Evolutionary conservation across 78 protist genomes (phyloP).

Genomic region (Dictyostelium purpureum): DNA sequence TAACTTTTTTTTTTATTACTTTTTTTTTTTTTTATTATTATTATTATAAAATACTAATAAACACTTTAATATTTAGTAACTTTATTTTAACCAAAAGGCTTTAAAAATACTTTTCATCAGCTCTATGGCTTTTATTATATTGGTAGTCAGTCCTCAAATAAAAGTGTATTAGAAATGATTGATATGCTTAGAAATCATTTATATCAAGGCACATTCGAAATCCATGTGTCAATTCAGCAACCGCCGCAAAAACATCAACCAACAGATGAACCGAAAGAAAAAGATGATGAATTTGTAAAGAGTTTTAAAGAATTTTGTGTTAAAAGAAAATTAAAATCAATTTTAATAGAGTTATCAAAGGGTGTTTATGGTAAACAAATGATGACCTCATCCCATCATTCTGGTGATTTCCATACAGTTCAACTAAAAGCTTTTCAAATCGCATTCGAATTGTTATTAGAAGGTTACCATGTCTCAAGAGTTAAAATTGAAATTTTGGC

Average conservation of each 20-base stretch:
- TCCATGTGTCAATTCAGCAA: conserved; percentile 29
- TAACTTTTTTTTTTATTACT: too few species aligned
- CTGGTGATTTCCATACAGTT: not conserved
- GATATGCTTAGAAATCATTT: not conserved
- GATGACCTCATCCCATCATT: not conserved
- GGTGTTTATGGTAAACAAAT: not conserved
- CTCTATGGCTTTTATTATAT: not conserved
- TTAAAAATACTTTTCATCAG: not conserved
- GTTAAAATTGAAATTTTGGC: not conserved
- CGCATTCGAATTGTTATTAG: not conserved
- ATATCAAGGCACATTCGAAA: conserved; percentile 36
- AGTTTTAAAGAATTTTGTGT: not conserved
- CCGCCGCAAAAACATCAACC: not conserved
- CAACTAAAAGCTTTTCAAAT: not conserved
- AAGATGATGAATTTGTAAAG: not conserved
- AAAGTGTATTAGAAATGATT: not conserved
- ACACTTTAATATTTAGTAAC: not conserved
- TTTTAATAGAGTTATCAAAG: not conserved
- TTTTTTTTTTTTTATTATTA: too few species aligned
- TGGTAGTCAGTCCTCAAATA: not conserved
- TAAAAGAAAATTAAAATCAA: not conserved
- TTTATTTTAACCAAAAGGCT: not conserved
- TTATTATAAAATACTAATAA: not conserved
- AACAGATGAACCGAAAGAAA: not conserved
- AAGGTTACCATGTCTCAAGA: not conserved